Conservation (phyloP, 1,284 basidiomycete species). For the Rhodotorula mucilaginosa region DNA sequence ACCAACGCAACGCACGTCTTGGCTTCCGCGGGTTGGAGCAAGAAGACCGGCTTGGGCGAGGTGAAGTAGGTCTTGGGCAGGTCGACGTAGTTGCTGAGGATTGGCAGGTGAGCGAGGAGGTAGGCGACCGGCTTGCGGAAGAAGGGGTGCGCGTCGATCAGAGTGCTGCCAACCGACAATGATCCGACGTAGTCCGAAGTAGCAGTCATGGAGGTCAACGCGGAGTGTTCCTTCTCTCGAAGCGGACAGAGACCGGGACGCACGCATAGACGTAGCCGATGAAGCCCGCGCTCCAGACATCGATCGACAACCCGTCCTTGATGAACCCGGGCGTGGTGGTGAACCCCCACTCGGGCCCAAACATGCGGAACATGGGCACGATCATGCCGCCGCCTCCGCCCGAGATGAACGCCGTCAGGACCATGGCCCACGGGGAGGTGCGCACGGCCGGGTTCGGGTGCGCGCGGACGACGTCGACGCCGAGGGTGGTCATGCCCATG, state of each 20-base stretch:
- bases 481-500: slow-evolving; percentile 41
- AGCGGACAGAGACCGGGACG: neutral
- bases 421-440: slow-evolving; percentile 38
- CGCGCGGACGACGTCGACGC: slow-evolving; percentile 38
- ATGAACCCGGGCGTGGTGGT: slow-evolving; percentile 30
- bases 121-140: slow-evolving; percentile 34
- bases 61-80: slow-evolving; percentile 37
- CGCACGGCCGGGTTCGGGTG: slow-evolving; percentile 39
- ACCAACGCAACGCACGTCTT: slow-evolving; percentile 29
- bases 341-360: slow-evolving; percentile 39
- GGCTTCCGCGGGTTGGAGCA: slow-evolving; percentile 35
- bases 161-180: slow-evolving; percentile 10
- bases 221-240: neutral
- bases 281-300: slow-evolving; percentile 39
- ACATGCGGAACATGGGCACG: slow-evolving; percentile 33
- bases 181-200: neutral
- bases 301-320: slow-evolving; percentile 31
- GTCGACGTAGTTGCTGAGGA: slow-evolving; percentile 16
- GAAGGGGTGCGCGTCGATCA: slow-evolving; percentile 41
- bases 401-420: slow-evolving; percentile 34
- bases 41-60: neutral
- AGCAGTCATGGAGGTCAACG: neutral
- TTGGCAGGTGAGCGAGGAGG: slow-evolving; percentile 26
- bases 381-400: slow-evolving; percentile 39
- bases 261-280: slow-evolving; percentile 41